Evolutionary conservation across 495 filamentous ascomycete genomes (phyloP), one percentile per base, ranked within the genome.

Genomic region (Daldinia decipiens): DNA sequence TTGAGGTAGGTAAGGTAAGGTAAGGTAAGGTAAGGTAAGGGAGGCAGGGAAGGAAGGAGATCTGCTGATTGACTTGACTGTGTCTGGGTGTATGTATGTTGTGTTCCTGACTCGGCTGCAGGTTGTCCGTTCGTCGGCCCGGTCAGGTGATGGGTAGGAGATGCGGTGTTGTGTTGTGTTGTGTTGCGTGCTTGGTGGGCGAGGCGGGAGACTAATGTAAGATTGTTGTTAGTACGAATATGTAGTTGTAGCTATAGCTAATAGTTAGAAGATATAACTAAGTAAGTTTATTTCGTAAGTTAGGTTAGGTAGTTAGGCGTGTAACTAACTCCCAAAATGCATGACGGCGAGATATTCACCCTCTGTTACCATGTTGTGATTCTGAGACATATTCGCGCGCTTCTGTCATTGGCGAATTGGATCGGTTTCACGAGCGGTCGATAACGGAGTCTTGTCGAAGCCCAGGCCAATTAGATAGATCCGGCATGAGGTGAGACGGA

Each of bases 121-220:
- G 56, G 13, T 19, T 0, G 34, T 31, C 47, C n/a, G 56, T 26
- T 43, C 5, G 50, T 21, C 13, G 15, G 50, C 11, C 4, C 2
- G 59, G 58, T 69, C 66, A 69, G 66, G 59, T 69, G 66, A 70
- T 59, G 60, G 21, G 13, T 2, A 32, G 47, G 27, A 19, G 54
- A 64, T 70, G 67, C 67, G 54, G 36, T 8, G 57, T 32, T 66
- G 32, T 32, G 19, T 50, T 32, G 36, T 12, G 38, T n/a, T n/a
- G n/a, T n/a, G n/a, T n/a, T 21, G n/a, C 8, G 40, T 21, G 17
- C 12, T 21, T 11, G 50, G 24, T 52, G 21, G 47, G 17, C 21
- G n/a, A 19, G 17, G 17, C 29, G 50, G 5, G 26, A 36, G 32
- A 12, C 3, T 53, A 24, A 53, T 27, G 50, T 53, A 7, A 51